phyloP scores from a whole-genome alignment of 768 basidiomycete species.

The Mycena rosella region DNA sequence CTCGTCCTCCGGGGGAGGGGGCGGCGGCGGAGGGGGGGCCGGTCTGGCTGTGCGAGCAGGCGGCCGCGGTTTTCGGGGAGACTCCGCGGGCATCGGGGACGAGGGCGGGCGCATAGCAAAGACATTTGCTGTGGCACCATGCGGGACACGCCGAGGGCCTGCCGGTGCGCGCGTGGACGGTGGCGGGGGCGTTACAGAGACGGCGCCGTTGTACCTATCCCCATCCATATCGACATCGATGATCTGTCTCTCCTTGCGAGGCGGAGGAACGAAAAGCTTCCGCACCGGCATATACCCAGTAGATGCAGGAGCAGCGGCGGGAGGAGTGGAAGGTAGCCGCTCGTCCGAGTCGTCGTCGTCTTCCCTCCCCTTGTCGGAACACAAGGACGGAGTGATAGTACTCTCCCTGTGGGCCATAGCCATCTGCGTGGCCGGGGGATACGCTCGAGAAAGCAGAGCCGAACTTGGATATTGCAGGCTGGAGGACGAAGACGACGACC shows the following conservation, averaged over 20 bases:
- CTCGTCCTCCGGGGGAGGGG: constrained; percentile 38
- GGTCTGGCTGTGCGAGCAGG: constrained; percentile 63
- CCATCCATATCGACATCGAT: constrained; percentile 55
- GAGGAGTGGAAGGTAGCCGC: constrained; percentile 66
- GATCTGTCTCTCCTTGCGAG: constrained; percentile 38
- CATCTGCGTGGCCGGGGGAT: constrained; percentile 34
- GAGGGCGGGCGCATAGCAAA: constrained; percentile 73
- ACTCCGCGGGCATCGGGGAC: constrained; percentile 70
- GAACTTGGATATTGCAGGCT: constrained; percentile 28
- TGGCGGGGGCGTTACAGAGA: constrained; percentile 36
- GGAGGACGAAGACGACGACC: constrained; percentile 34
- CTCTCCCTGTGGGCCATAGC: constrained; percentile 23
- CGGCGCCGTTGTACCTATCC: constrained; percentile 34
- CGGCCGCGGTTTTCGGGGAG: constrained; percentile 69
- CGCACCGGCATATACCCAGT: constrained; percentile 26
- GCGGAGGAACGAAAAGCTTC: constrained; percentile 25
- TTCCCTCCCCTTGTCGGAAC: constrained; percentile 77
- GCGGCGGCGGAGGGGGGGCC: constrained; percentile 43
- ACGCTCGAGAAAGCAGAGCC: constrained; percentile 39
- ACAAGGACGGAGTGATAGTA: constrained; percentile 67
- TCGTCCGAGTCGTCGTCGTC: constrained; percentile 65
- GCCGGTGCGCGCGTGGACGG: constrained; percentile 20
- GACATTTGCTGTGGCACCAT: constrained; percentile 48
- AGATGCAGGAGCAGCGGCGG: constrained; percentile 27
- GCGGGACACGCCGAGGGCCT: constrained; percentile 9